Evolutionary conservation across 139 green algal genomes (phyloP), one percentile per base, ranked within the genome.

Genomic region (Chlamydomonas schloesseri): DNA sequence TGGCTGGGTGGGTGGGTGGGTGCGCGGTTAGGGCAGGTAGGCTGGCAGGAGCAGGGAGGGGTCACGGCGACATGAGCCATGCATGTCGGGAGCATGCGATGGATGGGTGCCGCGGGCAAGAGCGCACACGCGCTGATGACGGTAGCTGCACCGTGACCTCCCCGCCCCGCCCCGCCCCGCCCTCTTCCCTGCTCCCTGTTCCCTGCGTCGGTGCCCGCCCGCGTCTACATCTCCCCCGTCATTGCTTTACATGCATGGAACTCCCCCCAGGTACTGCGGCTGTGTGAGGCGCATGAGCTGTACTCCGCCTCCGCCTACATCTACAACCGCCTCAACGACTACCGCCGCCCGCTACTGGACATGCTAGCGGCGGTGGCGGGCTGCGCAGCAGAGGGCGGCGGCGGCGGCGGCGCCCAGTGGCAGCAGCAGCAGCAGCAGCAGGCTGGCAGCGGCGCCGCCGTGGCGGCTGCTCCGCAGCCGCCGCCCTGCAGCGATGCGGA

Each of bases 291-390:
- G 2, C 92, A 98, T 81, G 47, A 82, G 24, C 92, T 99, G 64
- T 94, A 94, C 73, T 91, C 79, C 10, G 97, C 97, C 8, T 90
- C 97, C 14, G 82, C 93, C 26, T 93, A 95, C 91, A 91, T 99
- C 74, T 94, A 96, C 88, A 97, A 89, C 46, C 71, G 89, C 29
- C 93, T 99, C 31, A 67, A 92, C 37, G 97, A 99, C 92, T 96
- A 94, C 88, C 88, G 94, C 33, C 94, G 91, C n/a, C 96, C 97
- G 18, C 78, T 94, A 2, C 82, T 93, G 11, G 91, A 97, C 88
- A 90, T 99, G 83, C 89, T 98, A 79, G 85, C 92, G n/a, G 90
- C 93, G 13, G 74, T 89, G 23, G 93, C 90, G 15, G 69, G 28
- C 42, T 50, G 42, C 42, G 65, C 42, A 50, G 42, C 6, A 5